Percentiles rank a stretch among this genome's conserved stretches.
Evolutionary conservation across 805 yeast genomes (phyloP).

Genomic region (Ogataea pilisensis): DNA sequence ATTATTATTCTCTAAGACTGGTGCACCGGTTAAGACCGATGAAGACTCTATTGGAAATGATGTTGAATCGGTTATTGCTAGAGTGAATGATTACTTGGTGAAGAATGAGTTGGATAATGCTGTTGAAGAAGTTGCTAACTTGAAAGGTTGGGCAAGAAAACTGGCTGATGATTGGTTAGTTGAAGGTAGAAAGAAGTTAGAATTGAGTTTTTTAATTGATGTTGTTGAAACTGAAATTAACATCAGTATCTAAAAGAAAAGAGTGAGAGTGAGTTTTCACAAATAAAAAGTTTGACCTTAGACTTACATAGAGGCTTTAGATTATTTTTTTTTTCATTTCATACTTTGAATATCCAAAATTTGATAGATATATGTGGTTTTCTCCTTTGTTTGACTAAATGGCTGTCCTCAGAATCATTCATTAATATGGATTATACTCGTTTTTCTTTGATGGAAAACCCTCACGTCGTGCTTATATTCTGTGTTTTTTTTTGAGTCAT

Average conservation of each 20-base stretch:
- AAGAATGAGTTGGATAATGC: constrained; percentile 82
- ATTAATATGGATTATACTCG: too few relatives aligned
- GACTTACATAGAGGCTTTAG: too few relatives aligned
- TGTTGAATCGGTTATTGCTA: constrained; percentile 82
- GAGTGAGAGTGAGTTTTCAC: not conserved
- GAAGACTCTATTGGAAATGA: constrained; percentile 55
- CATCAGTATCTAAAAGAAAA: constrained; percentile 23
- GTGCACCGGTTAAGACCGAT: constrained; percentile 49
- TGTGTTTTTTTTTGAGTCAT: too few relatives aligned
- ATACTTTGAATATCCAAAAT: too few relatives aligned
- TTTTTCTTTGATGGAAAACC: too few relatives aligned
- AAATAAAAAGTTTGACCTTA: too few relatives aligned
- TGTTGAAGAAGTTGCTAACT: constrained; percentile 83
- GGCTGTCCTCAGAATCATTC: too few relatives aligned
- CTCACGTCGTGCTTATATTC: too few relatives aligned
- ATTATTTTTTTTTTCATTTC: too few relatives aligned
- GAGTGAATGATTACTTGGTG: constrained; percentile 71
- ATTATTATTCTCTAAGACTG: constrained; percentile 72
- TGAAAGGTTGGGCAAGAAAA: constrained; percentile 91
- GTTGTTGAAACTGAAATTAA: constrained; percentile 64
- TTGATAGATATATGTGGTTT: too few relatives aligned
- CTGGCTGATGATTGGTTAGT: constrained; percentile 89
- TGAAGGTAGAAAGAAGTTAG: constrained; percentile 86
- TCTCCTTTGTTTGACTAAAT: too few relatives aligned
- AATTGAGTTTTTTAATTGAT: constrained; percentile 74